Evolutionary conservation across 1,284 basidiomycete species (phyloP).

Genomic region (Ceratobasidium sp.): DNA sequence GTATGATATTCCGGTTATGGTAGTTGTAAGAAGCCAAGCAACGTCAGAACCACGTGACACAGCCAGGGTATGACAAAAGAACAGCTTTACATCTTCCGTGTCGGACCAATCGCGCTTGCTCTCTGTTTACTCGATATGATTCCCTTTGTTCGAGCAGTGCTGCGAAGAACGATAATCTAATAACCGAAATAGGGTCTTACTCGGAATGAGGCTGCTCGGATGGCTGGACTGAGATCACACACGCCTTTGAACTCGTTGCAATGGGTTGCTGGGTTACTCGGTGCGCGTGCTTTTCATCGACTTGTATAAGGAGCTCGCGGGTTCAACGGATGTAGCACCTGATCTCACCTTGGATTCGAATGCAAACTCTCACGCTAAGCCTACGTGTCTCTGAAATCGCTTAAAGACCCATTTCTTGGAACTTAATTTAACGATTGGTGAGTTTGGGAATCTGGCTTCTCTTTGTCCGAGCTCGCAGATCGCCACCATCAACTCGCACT

Average conservation of each 20-base stretch:
- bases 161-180: not conserved
- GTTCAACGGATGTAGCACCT: not conserved
- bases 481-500: not conserved
- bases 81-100: not conserved
- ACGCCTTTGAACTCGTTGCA: not conserved
- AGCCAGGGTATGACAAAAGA: conserved; percentile 13
- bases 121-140: not conserved
- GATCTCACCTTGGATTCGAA: not conserved
- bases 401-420: not conserved
- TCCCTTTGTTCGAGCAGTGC: conserved; percentile 5
- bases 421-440: not conserved
- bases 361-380: not conserved
- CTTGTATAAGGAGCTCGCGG: not conserved
- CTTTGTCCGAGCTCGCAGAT: conserved; percentile 6
- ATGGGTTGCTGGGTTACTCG: not conserved
- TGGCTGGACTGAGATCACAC: not conserved
- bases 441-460: conserved; percentile 1
- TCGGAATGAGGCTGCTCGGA: conserved; percentile 6
- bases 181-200: conserved; percentile 15
- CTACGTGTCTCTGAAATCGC: not conserved
- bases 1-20: not conserved
- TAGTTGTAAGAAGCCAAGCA: not conserved
- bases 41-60: not conserved
- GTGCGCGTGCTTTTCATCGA: not conserved
- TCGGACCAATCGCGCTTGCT: not conserved